These are phyloP conservation scores for Schizosaccharomyces cryophilus DNA, from an alignment of 805 yeast species.

Conservation along the genomic window DNA sequence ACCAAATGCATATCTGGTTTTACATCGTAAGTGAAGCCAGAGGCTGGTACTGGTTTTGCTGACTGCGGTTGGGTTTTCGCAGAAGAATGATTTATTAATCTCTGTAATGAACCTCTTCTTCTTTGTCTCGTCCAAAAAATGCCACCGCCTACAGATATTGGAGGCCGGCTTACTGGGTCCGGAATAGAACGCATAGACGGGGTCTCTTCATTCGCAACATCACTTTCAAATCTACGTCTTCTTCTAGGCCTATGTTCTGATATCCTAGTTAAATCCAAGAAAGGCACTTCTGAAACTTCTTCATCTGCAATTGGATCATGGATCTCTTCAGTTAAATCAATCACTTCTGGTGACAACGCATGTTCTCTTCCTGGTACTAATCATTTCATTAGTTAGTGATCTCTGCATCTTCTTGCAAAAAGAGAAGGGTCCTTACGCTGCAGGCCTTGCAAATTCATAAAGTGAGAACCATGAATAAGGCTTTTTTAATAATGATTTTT, in stretches of 20 bases:
- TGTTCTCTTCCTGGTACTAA: not conserved
- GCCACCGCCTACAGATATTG: not conserved
- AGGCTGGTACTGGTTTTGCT: too few species aligned
- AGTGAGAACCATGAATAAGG: not conserved
- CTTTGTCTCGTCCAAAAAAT: not conserved
- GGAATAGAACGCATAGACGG: not conserved
- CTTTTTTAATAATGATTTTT: too few species aligned
- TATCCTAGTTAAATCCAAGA: not conserved
- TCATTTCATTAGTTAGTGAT: not conserved
- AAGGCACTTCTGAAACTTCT: not conserved
- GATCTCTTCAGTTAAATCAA: not conserved
- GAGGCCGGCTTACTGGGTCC: not conserved
- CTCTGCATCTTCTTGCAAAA: too few species aligned
- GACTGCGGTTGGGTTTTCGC: not conserved
- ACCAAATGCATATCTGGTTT: not conserved
- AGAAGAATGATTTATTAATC: not conserved
- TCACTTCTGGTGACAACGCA: not conserved
- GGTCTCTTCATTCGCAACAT: not conserved
- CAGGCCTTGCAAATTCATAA: not conserved
- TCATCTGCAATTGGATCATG: not conserved
- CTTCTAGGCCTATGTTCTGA: not conserved
- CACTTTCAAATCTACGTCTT: not conserved
- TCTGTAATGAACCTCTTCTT: not conserved
- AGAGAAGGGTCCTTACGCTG: not conserved
- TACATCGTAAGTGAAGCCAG: not conserved